Conservation (phyloP, 148 eudicot species). For the Arctostaphylos glauca region DNA sequence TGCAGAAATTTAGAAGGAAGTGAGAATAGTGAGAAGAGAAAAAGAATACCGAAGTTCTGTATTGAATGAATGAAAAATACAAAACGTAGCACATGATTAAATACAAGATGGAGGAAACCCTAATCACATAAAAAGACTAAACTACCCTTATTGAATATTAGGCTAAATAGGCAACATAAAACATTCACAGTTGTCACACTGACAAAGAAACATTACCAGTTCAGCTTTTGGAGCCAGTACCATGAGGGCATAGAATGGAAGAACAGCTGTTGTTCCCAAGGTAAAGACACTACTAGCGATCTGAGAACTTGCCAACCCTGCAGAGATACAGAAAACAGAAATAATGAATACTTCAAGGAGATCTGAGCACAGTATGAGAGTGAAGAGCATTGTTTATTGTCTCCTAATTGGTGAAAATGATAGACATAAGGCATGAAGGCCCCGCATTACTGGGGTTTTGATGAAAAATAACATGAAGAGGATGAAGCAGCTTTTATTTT, state of each 20-base stretch:
- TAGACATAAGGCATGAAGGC: not conserved
- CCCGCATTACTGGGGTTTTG: not conserved
- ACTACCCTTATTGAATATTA: too few species aligned
- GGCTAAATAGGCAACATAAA: too few species aligned
- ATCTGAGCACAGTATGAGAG: not conserved
- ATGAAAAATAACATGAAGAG: not conserved
- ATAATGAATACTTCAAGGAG: not conserved
- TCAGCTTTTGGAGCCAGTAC: constrained; percentile 86
- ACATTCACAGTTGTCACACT: not conserved
- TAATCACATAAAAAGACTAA: too few species aligned
- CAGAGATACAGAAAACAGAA: constrained; percentile 8
- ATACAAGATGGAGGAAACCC: too few species aligned
- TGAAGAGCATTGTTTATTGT: not conserved
- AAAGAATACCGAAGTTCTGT: too few species aligned
- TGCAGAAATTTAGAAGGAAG: not conserved
- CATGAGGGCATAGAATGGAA: constrained; percentile 92
- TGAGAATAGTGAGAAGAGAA: too few species aligned
- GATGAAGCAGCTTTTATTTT: not conserved
- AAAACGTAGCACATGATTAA: too few species aligned
- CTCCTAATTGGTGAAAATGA: not conserved
- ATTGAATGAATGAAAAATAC: too few species aligned
- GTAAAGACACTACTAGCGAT: constrained; percentile 74
- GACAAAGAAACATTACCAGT: constrained; percentile 45
- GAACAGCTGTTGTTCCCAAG: constrained; percentile 79
- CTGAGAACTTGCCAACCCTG: constrained; percentile 61